Percentiles rank a stretch among this genome's conserved stretches.
phyloP scores from a whole-genome alignment of 208 protist species.

The Leishmania tarentolae region DNA sequence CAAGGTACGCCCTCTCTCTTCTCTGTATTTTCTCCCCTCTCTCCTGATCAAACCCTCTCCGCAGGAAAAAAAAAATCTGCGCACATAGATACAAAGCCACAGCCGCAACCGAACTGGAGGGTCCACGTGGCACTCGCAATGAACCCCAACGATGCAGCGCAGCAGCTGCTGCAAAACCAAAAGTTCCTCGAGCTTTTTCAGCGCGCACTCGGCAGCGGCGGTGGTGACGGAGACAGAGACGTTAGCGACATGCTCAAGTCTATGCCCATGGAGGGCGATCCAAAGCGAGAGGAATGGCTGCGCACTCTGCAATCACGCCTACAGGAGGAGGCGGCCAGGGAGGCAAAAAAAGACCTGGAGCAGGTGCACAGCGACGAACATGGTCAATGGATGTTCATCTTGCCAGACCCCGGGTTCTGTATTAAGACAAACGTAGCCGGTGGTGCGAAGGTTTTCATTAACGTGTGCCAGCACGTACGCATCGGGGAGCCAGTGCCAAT shows the following conservation, averaged over 20 bases:
- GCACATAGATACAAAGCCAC: not conserved
- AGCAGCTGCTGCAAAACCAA: conserved; percentile 68
- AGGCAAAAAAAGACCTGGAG: conserved; percentile 71
- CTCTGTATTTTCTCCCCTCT: not conserved
- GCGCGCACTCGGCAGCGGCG: conserved; percentile 41
- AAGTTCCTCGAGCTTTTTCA: conserved; percentile 88
- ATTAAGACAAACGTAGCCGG: conserved; percentile 76
- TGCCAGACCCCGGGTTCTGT: conserved; percentile 84
- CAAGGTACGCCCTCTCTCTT: not conserved
- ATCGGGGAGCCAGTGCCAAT: conserved; percentile 91
- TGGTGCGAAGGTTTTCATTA: conserved; percentile 89
- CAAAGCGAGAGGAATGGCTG: conserved; percentile 73
- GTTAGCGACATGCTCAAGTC: conserved; percentile 35
- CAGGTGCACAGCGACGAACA: conserved; percentile 86
- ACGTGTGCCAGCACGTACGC: conserved; percentile 84
- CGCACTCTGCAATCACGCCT: conserved; percentile 69
- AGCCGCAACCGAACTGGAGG: not conserved
- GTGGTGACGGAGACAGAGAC: conserved; percentile 14
- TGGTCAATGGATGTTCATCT: conserved; percentile 89
- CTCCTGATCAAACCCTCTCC: not conserved
- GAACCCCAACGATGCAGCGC: conserved; percentile 44
- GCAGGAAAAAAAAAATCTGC: not conserved
- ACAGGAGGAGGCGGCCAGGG: conserved; percentile 56
- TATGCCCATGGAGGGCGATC: conserved; percentile 81
- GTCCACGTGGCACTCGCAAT: conserved; percentile 2